Evolutionary conservation across 495 filamentous ascomycete species (phyloP).

Genomic region (Lasiosphaeriaceae sp.): DNA sequence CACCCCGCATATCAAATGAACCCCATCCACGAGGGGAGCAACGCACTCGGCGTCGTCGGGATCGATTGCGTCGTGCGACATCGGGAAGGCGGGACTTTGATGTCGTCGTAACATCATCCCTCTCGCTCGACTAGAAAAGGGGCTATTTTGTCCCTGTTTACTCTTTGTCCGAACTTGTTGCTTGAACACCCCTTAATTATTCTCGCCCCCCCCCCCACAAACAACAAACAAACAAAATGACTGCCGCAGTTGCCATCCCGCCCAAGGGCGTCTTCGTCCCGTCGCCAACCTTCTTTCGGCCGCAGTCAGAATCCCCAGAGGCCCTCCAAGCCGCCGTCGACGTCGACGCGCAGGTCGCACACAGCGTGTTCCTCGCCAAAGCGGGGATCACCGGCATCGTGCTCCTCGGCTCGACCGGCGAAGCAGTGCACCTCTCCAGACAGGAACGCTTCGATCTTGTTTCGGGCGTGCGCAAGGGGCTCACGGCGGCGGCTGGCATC

Average conservation of each 20-base stretch:
- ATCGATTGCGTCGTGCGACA: no score
- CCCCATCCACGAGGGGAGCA: no score
- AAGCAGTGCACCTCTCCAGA: constrained; percentile 62
- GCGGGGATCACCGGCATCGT: constrained; percentile 62
- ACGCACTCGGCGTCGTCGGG: no score
- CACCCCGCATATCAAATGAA: no score
- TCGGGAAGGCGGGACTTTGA: no score
- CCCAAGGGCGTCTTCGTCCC: constrained; percentile 43
- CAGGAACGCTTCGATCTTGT: constrained; percentile 56
- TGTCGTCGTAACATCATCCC: no score
- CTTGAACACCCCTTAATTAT: no score
- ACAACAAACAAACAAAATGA: neutral
- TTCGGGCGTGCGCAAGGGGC: constrained; percentile 45
- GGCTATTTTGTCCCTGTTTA: no score
- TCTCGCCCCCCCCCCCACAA: no score
- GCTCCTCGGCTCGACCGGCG: constrained; percentile 64
- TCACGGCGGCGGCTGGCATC: constrained; percentile 54
- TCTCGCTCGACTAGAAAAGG: no score
- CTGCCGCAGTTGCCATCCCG: constrained; percentile 15
- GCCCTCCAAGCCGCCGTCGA: constrained; percentile 34
- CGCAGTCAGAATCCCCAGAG: constrained; percentile 1
- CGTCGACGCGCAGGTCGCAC: constrained; percentile 50
- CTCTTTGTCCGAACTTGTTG: no score
- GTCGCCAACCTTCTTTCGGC: constrained; percentile 41
- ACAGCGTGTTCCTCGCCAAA: constrained; percentile 60